Base-by-base conservation (phyloP, 177 flowering plant genomes). In the Vitis hybrid region DNA sequence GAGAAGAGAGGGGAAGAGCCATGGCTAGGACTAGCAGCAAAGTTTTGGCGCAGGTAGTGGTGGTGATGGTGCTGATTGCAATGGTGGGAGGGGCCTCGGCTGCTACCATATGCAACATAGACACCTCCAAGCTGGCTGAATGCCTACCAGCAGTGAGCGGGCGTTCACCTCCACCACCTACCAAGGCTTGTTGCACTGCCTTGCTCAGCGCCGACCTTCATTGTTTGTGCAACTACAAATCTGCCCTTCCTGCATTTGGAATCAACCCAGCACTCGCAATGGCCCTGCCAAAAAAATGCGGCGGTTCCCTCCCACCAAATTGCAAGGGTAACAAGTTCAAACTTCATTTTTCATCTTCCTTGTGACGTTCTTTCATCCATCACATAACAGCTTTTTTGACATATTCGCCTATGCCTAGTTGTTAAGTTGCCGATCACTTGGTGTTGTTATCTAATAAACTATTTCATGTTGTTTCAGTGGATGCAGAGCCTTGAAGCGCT, bases 61-160 rank as follows among this genome's bases (percentile, higher is more conserved):
- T 51, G 65, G 65, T 63, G 24, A 10, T 71, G 22, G 19, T 75
- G 59, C 24, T 76, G 19, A 14, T 59, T 7, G 73, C 68, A 14
- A 12, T 76, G 38, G n/a, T 33, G 13, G 76, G 56, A 2, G 77
- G 70, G 58, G 77, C 72, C 50, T 62, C 66, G 53, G 65, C 70
- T n/a, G 20, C 56, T n/a, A 52, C 68, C 63, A 70, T 89, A 50
- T 88, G 94, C 70, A 73, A 76, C 71, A 81, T 89, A 73, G 86
- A 81, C 47, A 33, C 84, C 1, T 62, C 70, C 38, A 66, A 85
- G 68, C 73, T 88, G 28, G 78, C 70, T 2, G 51, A 62, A 13
- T 89, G 94, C 70, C 79, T 81, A 1, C 85, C 91, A 13, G 86
- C 91, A 1, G 80, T 88, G 64, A 77, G 70, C 2, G 89, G 86